Evolutionary conservation across 208 protist genomes (phyloP).

Genomic region (Crithidia brevicula): DNA sequence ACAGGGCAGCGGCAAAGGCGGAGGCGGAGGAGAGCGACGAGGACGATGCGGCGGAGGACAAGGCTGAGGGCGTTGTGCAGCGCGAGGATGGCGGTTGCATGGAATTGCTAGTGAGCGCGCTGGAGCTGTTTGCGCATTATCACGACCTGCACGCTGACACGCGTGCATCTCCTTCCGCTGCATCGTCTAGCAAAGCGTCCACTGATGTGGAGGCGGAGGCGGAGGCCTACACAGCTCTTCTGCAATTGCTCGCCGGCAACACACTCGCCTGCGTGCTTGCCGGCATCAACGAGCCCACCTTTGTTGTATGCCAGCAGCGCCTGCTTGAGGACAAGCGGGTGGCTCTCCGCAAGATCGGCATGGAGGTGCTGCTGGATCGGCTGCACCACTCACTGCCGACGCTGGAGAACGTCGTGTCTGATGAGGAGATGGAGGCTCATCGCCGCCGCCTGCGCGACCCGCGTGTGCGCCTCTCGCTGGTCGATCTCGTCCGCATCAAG

Average conservation of each 20-base stretch:
- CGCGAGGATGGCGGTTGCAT: conserved; percentile 68
- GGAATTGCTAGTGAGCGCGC: conserved; percentile 66
- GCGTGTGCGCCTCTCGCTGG: conserved; percentile 72
- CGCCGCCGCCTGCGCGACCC: conserved; percentile 80
- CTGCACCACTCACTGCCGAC: conserved; percentile 89
- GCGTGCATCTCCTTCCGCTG: neutral
- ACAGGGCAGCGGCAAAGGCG: conserved; percentile 3
- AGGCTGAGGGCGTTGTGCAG: conserved; percentile 25
- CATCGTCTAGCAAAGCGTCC: neutral
- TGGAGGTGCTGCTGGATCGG: conserved; percentile 90
- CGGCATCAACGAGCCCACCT: conserved; percentile 90
- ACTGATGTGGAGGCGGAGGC: conserved; percentile 34
- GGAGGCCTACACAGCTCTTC: conserved; percentile 81
- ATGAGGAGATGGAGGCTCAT: conserved; percentile 80
- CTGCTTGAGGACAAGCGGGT: conserved; percentile 65
- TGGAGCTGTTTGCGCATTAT: conserved; percentile 87
- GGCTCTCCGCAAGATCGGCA: conserved; percentile 72
- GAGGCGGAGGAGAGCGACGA: conserved; percentile 11
- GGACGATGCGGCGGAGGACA: conserved; percentile 26
- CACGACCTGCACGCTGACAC: conserved; percentile 56
- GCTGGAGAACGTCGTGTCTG: conserved; percentile 78
- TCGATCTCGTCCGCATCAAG: conserved; percentile 83
- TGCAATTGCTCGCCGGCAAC: conserved; percentile 89
- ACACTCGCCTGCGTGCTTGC: conserved; percentile 90
- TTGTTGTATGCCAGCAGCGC: conserved; percentile 78